Conservation (phyloP, 768 basidiomycete species). For the Phlebiopsis gigantea region DNA sequence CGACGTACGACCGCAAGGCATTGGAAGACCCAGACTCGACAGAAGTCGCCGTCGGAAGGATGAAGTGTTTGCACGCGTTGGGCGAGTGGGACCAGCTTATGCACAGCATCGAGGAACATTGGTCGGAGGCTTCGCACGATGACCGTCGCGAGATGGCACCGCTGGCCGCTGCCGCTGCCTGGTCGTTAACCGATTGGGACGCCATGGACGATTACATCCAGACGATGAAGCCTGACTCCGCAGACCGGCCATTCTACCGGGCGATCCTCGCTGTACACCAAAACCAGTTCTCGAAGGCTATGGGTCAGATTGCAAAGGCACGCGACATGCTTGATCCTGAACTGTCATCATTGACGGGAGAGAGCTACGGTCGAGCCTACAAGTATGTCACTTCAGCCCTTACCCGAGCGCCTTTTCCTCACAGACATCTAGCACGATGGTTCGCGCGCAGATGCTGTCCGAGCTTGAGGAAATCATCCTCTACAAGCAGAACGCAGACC, state of each 20-base stretch:
- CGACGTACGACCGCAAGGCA: conserved; percentile 76
- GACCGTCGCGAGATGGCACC: conserved; percentile 90
- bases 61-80: conserved; percentile 94
- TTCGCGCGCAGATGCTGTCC: conserved; percentile 96
- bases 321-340: conserved; percentile 91
- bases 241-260: conserved; percentile 92
- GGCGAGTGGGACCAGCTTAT: conserved; percentile 97
- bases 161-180: conserved; percentile 94
- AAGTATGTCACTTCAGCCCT: conserved; percentile 51
- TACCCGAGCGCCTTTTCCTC: conserved; percentile 1
- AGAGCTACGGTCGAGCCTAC: conserved; percentile 96
- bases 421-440: conserved; percentile 64
- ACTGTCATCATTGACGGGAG: conserved; percentile 85
- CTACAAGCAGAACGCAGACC: conserved; percentile 92
- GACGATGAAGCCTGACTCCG: conserved; percentile 88
- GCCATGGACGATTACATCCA: conserved; percentile 96
- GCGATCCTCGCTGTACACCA: conserved; percentile 95
- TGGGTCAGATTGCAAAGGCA: conserved; percentile 86
- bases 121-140: conserved; percentile 78
- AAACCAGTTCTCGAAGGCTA: conserved; percentile 90
- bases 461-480: conserved; percentile 97
- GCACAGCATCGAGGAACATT: conserved; percentile 79
- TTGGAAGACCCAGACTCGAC: conserved; percentile 70
- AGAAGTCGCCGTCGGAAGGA: conserved; percentile 80
- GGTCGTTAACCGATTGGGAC: conserved; percentile 97